Conservation (phyloP, 2,329 filamentous ascomycete species). For the Elsinoe fawcettii region DNA sequence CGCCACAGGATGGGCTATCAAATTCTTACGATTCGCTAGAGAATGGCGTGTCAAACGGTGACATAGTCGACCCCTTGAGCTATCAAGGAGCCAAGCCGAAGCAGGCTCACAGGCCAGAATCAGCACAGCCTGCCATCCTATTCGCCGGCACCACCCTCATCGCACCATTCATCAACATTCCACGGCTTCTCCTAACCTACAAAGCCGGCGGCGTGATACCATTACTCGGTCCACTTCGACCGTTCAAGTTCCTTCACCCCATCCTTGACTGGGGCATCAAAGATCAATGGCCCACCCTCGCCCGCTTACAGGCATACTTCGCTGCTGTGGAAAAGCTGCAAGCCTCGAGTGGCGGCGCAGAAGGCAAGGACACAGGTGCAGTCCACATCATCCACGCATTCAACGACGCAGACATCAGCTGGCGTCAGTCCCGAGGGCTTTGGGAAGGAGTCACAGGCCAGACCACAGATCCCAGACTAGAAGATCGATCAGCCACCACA, state of each 20-base stretch:
- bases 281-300: slow-evolving; percentile 73
- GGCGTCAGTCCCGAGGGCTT: slow-evolving; percentile 3
- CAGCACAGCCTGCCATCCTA: slow-evolving; percentile 35
- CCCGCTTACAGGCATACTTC: slow-evolving; percentile 59
- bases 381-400: slow-evolving; percentile 13
- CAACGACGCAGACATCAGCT: slow-evolving; percentile 9
- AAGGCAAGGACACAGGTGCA: neutral
- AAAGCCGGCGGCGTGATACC: slow-evolving; percentile 71
- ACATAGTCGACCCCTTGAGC: neutral
- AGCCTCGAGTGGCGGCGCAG: neutral
- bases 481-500: neutral
- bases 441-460: neutral
- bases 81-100: neutral
- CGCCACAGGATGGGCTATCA: neutral
- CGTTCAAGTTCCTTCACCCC: slow-evolving; percentile 56
- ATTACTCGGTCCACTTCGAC: slow-evolving; percentile 64
- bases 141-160: slow-evolving; percentile 77
- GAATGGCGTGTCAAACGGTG: neutral
- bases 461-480: neutral
- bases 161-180: slow-evolving; percentile 68
- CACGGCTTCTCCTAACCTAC: slow-evolving; percentile 67
- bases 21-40: neutral
- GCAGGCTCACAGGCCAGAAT: neutral
- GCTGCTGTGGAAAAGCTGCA: neutral
- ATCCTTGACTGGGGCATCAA: slow-evolving; percentile 56